Evolutionary conservation across 208 protist genomes (phyloP), one percentile per base, ranked within the genome.

Genomic region (Leishmania guyanensis): DNA sequence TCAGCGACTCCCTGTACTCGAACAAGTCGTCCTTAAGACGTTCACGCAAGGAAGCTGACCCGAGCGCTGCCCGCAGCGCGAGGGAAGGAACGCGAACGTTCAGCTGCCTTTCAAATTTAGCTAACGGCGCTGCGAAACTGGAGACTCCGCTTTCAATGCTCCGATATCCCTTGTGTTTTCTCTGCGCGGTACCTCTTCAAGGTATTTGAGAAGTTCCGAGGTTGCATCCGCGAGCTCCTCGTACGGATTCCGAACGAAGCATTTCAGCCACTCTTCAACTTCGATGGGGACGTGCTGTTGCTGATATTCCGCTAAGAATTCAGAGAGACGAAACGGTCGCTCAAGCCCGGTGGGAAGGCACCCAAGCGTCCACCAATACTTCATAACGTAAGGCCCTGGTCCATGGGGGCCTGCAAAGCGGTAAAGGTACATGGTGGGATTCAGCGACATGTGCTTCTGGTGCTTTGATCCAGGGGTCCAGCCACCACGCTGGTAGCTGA

Each of bases 361-460:
- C 14, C 95, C 95, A 17, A 97, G 80, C 53, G 95, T 98, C 92
- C 93, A 96, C 92, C 92, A 98, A 74, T 96, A 98, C 81, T 98
- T 98, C 93, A 98, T 96, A 20, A 92, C 93, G 75, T 95, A 96
- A 17, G 93, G 93, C 2, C 95, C 95, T 39, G 95, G 95, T 22
- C 93, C 93, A 73, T 82, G 84, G 48, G 90, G 89, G 39, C 93
- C 93, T 39, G 95, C 84, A 90, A 97, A 96, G 22, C 95, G 83
- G 60, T 98, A 98, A 50, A 97, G 73, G 83, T 94, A 98, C 62
- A 85, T 82, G 12, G 92, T 94, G 2, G 92, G 93, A 70, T 95
- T 95, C 90, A 97, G 84, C 14, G 88, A 89, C 92, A 96, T 93
- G 83, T 97, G 93, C 78, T 98, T 98, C 78, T 96, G 92, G 83